phyloP scores from a whole-genome alignment of 345 rosid genomes.

The Rhizophora mangle region DNA sequence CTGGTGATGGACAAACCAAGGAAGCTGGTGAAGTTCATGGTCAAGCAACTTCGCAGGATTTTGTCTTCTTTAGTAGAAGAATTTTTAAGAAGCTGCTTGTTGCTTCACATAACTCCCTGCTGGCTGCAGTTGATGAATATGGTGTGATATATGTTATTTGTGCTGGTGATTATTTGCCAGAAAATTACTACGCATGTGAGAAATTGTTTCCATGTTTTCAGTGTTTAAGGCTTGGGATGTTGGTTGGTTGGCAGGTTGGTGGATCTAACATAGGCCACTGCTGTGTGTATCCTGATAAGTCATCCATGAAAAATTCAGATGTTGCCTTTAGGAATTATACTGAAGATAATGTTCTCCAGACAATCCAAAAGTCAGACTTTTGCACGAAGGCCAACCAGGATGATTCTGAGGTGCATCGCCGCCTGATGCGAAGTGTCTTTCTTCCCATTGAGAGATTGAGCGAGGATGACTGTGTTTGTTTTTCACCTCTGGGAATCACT shows the following conservation, averaged over 20 bases:
- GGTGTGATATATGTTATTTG: constrained; percentile 60
- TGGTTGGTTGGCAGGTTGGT: constrained; percentile 72
- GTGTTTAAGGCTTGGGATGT: constrained; percentile 56
- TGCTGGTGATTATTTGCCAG: constrained; percentile 49
- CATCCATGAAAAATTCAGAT: constrained; percentile 26
- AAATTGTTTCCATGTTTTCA: constrained; percentile 49
- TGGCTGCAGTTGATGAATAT: constrained; percentile 77
- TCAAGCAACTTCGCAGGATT: constrained; percentile 26
- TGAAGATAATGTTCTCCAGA: constrained; percentile 26
- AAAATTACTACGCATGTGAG: constrained; percentile 28
- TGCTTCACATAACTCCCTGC: constrained; percentile 63
- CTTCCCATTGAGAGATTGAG: constrained; percentile 54
- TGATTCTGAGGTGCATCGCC: constrained; percentile 38
- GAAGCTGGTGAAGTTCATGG: constrained; percentile 31
- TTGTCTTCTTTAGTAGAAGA: constrained; percentile 34
- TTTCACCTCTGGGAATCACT: constrained; percentile 82
- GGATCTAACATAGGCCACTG: constrained; percentile 63
- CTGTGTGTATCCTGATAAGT: constrained; percentile 26
- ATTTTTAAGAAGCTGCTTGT: constrained; percentile 67
- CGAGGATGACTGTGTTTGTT: constrained; percentile 60
- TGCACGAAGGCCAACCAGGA: constrained; percentile 28
- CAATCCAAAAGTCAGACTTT: constrained; percentile 26
- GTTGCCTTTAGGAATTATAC: constrained; percentile 12
- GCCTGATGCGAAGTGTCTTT: constrained; percentile 49
- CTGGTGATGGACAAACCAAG: constrained; percentile 28